phyloP scores from a whole-genome alignment of 2,329 filamentous ascomycete species.

The Fragosphaeria purpurea region DNA sequence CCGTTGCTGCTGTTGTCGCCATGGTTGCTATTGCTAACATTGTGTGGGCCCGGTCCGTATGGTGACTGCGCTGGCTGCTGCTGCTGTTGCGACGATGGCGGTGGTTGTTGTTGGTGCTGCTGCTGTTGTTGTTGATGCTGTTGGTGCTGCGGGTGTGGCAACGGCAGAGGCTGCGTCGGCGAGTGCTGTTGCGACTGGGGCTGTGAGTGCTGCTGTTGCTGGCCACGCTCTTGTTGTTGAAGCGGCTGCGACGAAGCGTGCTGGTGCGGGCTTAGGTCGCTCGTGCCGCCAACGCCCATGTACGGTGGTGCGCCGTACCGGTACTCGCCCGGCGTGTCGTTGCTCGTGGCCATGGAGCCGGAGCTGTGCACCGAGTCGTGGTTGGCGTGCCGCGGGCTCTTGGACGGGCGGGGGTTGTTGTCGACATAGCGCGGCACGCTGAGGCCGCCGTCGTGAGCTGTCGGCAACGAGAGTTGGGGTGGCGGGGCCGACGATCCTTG shows the following conservation, averaged over 20 bases:
- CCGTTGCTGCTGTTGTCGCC: slow-evolving; percentile 1
- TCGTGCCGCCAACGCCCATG: slow-evolving; percentile 22
- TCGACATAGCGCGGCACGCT: slow-evolving; percentile 50
- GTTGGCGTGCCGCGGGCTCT: slow-evolving; percentile 44
- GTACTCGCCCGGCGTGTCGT: slow-evolving; percentile 43
- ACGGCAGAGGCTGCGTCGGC: slow-evolving; percentile 7
- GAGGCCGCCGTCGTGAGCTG: slow-evolving; percentile 32
- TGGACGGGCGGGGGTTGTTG: slow-evolving; percentile 41
- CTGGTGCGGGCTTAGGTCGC: slow-evolving; percentile 25
- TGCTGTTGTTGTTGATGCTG: background rate
- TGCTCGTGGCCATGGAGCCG: slow-evolving; percentile 34
- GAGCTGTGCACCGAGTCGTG: slow-evolving; percentile 44
- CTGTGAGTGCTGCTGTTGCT: slow-evolving; percentile 12
- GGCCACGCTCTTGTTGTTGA: background rate
- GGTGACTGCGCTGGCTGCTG: slow-evolving; percentile 7
- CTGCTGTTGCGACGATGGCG: background rate
- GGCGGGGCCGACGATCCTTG: slow-evolving; percentile 40
- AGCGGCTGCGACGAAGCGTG: background rate
- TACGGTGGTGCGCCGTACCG: slow-evolving; percentile 42
- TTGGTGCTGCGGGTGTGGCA: slow-evolving; percentile 9
- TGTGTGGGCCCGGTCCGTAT: slow-evolving; percentile 8
- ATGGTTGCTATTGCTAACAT: background rate
- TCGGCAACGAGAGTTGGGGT: slow-evolving; percentile 37
- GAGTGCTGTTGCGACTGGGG: slow-evolving; percentile 11
- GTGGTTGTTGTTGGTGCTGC: slow-evolving; percentile 3